Evolutionary conservation across 2,329 filamentous ascomycete genomes (phyloP).

Genomic region (Colletotrichum lini): DNA sequence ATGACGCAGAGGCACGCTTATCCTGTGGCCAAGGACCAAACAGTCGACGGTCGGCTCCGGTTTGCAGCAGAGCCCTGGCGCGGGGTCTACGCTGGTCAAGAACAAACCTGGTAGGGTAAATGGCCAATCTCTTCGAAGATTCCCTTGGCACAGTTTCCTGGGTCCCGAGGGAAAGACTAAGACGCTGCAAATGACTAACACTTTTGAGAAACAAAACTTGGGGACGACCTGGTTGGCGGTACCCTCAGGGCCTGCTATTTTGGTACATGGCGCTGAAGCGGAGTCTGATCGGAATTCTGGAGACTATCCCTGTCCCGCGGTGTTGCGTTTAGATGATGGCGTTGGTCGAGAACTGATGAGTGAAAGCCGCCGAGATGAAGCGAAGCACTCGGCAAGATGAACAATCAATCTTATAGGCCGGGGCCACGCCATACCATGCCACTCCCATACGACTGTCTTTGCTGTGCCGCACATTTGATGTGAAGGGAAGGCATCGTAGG

Average conservation of each 20-base stretch:
- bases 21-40: background rate
- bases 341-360: constrained; percentile 13
- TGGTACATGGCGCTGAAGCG: constrained; percentile 18
- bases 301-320: constrained; percentile 30
- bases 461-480: constrained; percentile 32
- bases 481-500: constrained; percentile 14
- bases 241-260: constrained; percentile 31
- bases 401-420: constrained; percentile 13
- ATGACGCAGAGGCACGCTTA: background rate
- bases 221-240: constrained; percentile 37
- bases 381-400: constrained; percentile 12
- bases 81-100: constrained; percentile 17
- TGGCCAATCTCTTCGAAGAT: constrained; percentile 17
- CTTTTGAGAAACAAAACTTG: constrained; percentile 19
- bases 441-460: constrained; percentile 15
- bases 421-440: constrained; percentile 22
- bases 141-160: constrained; percentile 1
- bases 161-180: background rate
- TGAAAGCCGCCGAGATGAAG: constrained; percentile 12
- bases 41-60: constrained; percentile 18
- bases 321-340: constrained; percentile 28
- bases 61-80: constrained; percentile 10
- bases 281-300: constrained; percentile 34
- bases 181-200: constrained; percentile 19
- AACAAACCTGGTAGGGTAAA: background rate